Evolutionary conservation across 371 early-diverging fungal species (phyloP).

Genomic region (Saksenaea oblongispora): DNA sequence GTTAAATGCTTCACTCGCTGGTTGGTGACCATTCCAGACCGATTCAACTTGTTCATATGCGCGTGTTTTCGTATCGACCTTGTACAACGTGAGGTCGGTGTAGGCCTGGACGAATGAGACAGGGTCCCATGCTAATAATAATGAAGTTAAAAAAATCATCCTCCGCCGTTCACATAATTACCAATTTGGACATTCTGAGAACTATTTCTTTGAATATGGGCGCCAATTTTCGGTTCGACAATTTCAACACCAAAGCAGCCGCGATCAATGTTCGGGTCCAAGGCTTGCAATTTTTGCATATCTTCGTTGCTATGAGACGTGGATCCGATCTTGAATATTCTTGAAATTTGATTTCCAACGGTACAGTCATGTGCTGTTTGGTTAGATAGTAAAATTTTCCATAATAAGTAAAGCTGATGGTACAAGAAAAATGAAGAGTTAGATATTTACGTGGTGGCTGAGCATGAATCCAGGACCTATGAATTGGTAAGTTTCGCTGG

Average conservation of each 20-base stretch:
- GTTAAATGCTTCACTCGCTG: conserved; percentile 10
- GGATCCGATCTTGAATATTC: background rate
- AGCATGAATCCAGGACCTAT: no score
- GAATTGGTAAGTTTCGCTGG: no score
- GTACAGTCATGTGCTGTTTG: conserved; percentile 26
- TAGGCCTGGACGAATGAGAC: conserved; percentile 15
- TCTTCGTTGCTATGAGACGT: conserved; percentile 22
- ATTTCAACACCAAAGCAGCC: conserved; percentile 27
- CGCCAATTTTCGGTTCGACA: conserved; percentile 14
- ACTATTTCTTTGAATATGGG: conserved; percentile 9
- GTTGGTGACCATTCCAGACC: conserved; percentile 11
- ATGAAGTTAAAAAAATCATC: no score
- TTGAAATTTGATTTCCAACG: conserved; percentile 23
- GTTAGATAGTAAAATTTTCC: conserved; percentile 4
- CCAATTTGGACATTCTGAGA: conserved; percentile 8
- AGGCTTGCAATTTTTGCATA: conserved; percentile 5
- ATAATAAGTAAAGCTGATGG: background rate
- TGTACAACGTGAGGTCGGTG: conserved; percentile 13
- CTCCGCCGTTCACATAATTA: background rate
- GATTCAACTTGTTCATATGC: conserved; percentile 12
- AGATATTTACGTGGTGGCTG: conserved; percentile 10
- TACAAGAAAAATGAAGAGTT: background rate
- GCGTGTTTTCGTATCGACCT: conserved; percentile 10
- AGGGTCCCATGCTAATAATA: conserved; percentile 18
- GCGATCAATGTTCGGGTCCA: conserved; percentile 19